Evolutionary conservation across 805 yeast genomes (phyloP).

Genomic region (Ogataea degrootiae): DNA sequence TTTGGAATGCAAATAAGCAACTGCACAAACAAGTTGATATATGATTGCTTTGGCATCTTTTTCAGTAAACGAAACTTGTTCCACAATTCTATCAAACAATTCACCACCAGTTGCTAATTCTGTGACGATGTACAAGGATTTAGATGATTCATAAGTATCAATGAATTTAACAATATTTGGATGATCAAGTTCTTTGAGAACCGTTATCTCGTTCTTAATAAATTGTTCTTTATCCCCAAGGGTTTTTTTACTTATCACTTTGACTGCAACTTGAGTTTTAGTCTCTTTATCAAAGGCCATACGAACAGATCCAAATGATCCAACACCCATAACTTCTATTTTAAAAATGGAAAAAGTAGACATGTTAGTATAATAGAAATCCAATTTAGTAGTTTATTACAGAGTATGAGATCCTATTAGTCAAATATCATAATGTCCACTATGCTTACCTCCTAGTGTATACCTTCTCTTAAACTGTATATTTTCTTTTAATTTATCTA

Average conservation of each 20-base stretch:
- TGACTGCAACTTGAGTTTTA: slow-evolving; percentile 78
- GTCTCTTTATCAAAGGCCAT: slow-evolving; percentile 48
- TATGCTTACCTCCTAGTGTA: too few relatives aligned
- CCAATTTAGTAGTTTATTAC: too few relatives aligned
- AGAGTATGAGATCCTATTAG: too few relatives aligned
- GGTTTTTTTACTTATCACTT: slow-evolving; percentile 81
- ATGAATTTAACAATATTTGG: slow-evolving; percentile 82
- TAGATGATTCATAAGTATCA: slow-evolving; percentile 91
- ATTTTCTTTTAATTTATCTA: too few relatives aligned
- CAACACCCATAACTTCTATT: slow-evolving; percentile 79
- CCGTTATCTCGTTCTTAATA: slow-evolving; percentile 71
- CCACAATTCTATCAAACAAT: slow-evolving; percentile 78
- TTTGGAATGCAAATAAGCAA: slow-evolving; percentile 66
- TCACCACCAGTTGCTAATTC: slow-evolving; percentile 97
- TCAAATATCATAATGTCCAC: too few relatives aligned
- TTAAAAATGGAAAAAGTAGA: too few relatives aligned
- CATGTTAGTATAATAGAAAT: too few relatives aligned
- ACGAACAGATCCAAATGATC: slow-evolving; percentile 90
- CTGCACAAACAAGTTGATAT: slow-evolving; percentile 70
- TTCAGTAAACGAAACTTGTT: slow-evolving; percentile 82
- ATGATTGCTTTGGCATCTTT: slow-evolving; percentile 76
- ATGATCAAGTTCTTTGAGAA: slow-evolving; percentile 65
- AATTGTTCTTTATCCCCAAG: slow-evolving; percentile 60
- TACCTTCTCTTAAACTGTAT: too few relatives aligned
- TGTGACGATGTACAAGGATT: slow-evolving; percentile 88